These are phyloP conservation scores for Ampelocalamus luodianensis DNA, from an alignment of 176 grass and related monocot genomes.

Conservation along the genomic window DNA sequence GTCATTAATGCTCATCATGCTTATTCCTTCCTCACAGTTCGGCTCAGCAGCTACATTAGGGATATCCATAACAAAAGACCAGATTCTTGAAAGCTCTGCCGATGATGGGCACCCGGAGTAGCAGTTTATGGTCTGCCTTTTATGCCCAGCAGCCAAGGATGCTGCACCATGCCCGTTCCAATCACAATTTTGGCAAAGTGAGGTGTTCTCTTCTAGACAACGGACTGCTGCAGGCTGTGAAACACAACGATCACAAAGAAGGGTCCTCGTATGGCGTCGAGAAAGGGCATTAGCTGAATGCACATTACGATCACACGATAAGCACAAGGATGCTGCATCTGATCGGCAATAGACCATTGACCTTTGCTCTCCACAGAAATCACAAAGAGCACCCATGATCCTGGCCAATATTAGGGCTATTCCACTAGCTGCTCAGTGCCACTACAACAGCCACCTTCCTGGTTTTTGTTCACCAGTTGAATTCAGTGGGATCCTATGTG, in stretches of 20 bases:
- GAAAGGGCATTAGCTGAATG: constrained; percentile 93
- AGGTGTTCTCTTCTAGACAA: constrained; percentile 69
- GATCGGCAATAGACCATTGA: constrained; percentile 88
- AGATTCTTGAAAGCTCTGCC: constrained; percentile 82
- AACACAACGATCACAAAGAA: constrained; percentile 79
- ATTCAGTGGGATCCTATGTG: constrained; percentile 37
- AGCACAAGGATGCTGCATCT: constrained; percentile 78
- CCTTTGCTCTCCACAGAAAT: constrained; percentile 85
- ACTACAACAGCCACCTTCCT: constrained; percentile 31
- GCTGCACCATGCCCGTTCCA: constrained; percentile 67
- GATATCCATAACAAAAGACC: constrained; percentile 74
- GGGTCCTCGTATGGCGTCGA: constrained; percentile 74
- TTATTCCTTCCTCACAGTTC: constrained; percentile 68
- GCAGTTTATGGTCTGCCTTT: constrained; percentile 80
- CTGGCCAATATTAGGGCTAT: constrained; percentile 22
- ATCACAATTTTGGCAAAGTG: constrained; percentile 91
- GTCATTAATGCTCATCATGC: constrained; percentile 87
- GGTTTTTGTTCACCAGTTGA: constrained; percentile 21
- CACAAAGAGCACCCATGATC: constrained; percentile 77
- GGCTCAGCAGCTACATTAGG: constrained; percentile 57
- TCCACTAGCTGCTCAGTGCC: background rate
- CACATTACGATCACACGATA: constrained; percentile 85
- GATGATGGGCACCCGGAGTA: constrained; percentile 85
- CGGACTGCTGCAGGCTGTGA: constrained; percentile 67
- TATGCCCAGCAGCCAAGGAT: constrained; percentile 63